Conservation (phyloP, 1,284 basidiomycete genomes). For the Trametes polyzona region DNA sequence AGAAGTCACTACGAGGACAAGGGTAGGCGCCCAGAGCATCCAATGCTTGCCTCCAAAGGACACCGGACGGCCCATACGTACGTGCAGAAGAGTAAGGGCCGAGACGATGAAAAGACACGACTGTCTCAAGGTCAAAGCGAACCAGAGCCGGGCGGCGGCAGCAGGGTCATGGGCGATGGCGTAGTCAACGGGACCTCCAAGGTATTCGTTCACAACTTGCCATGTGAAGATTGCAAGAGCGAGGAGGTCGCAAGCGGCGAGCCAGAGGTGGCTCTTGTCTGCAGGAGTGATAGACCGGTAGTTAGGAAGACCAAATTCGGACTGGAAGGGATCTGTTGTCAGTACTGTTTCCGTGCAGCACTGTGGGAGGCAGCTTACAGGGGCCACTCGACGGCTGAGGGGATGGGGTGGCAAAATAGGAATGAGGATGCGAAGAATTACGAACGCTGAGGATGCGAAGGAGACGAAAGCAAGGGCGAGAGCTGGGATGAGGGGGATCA, state of each 20-base stretch:
- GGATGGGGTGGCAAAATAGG: conserved; percentile 72
- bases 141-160: conserved; percentile 62
- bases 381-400: conserved; percentile 68
- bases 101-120: conserved; percentile 64
- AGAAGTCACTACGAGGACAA: conserved; percentile 55
- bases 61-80: conserved; percentile 67
- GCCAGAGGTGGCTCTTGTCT: conserved; percentile 73
- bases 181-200: conserved; percentile 47
- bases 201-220: conserved; percentile 60
- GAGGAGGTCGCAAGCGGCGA: conserved; percentile 64
- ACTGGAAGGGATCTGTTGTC: conserved; percentile 40
- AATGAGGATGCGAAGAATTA: conserved; percentile 71
- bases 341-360: conserved; percentile 26
- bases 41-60: conserved; percentile 68
- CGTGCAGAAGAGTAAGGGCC: conserved; percentile 64
- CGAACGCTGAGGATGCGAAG: conserved; percentile 68
- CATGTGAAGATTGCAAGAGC: conserved; percentile 65
- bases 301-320: conserved; percentile 71
- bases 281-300: conserved; percentile 64
- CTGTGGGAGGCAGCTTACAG: conserved; percentile 45
- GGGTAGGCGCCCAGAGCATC: conserved; percentile 68
- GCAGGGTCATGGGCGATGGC: conserved; percentile 49
- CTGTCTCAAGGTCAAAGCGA: conserved; percentile 64
- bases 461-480: conserved; percentile 69
- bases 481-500: conserved; percentile 68